Evolutionary conservation across 192 early-diverging fungal species (phyloP).

Genomic region (Hyaloraphidium curvatum): DNA sequence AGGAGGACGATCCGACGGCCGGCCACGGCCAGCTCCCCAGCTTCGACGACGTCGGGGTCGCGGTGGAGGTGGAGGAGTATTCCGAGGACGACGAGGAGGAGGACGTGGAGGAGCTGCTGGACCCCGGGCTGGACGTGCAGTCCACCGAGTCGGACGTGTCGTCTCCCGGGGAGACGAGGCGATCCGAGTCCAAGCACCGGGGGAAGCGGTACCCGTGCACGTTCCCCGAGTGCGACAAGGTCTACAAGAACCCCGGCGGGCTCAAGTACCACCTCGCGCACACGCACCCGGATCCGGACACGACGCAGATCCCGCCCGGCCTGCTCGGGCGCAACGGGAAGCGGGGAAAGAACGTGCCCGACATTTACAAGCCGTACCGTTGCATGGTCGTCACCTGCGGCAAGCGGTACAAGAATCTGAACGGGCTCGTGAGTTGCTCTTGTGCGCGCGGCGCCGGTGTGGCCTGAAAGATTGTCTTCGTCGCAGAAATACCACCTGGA

Average conservation of each 20-base stretch:
- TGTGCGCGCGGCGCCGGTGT: neutral
- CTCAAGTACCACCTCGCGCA: conserved; percentile 96
- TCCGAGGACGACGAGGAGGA: neutral
- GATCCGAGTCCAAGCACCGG: too few relatives aligned
- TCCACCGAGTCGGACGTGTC: neutral
- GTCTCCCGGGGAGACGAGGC: too few relatives aligned
- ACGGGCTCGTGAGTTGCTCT: conserved; percentile 27
- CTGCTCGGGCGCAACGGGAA: conserved; percentile 24
- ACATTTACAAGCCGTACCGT: conserved; percentile 32
- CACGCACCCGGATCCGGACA: conserved; percentile 51
- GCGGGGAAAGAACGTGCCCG: conserved; percentile 8
- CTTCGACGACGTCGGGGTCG: too few relatives aligned
- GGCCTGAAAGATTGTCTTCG: neutral
- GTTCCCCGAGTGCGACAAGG: conserved; percentile 70
- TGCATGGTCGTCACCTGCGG: conserved; percentile 45
- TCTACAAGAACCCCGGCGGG: conserved; percentile 97
- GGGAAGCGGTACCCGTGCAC: conserved; percentile 85
- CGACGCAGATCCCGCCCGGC: conserved; percentile 11
- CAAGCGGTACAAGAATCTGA: conserved; percentile 63
- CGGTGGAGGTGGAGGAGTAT: neutral
- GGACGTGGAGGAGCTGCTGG: neutral
- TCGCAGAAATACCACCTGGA: conserved; percentile 2
- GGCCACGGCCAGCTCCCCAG: too few relatives aligned
- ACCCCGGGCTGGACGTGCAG: neutral
- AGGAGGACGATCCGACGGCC: too few relatives aligned